A percentile compares a stretch with the other conserved stretches of the same genome.
phyloP scores from a whole-genome alignment of 2,329 filamentous ascomycete genomes.

The Epichloe sylvatica region DNA sequence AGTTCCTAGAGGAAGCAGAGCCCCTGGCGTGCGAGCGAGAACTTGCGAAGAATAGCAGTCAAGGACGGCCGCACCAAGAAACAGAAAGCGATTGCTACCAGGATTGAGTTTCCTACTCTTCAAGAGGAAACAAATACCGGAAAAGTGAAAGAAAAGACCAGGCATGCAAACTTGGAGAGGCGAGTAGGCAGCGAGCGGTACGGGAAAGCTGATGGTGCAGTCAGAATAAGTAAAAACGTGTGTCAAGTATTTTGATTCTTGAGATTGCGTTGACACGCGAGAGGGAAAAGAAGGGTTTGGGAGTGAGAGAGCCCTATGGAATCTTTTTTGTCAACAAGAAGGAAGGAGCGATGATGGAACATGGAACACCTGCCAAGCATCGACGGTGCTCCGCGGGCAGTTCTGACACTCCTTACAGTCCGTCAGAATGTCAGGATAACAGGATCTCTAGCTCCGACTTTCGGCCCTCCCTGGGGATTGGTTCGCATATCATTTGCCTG shows the following conservation, averaged over 20 bases:
- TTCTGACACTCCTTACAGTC: conserved; percentile 1
- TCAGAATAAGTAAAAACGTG: not conserved
- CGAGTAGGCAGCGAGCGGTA: not conserved
- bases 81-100: not conserved
- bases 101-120: not conserved
- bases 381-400: not conserved
- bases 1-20: not conserved
- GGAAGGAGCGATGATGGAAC: not conserved
- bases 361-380: conserved; percentile 1
- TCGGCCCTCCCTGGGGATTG: not conserved
- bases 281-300: not conserved
- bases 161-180: not conserved
- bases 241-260: not conserved
- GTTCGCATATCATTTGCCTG: not conserved
- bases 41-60: not conserved
- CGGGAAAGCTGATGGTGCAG: not conserved
- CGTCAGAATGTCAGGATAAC: not conserved
- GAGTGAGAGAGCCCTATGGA: not conserved
- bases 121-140: not conserved
- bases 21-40: not conserved
- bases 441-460: not conserved
- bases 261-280: not conserved
- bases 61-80: not conserved
- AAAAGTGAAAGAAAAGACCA: not conserved
- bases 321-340: not conserved